Base-by-base conservation (phyloP, 164 flowering plant genomes). In the Vitis amurensis region DNA sequence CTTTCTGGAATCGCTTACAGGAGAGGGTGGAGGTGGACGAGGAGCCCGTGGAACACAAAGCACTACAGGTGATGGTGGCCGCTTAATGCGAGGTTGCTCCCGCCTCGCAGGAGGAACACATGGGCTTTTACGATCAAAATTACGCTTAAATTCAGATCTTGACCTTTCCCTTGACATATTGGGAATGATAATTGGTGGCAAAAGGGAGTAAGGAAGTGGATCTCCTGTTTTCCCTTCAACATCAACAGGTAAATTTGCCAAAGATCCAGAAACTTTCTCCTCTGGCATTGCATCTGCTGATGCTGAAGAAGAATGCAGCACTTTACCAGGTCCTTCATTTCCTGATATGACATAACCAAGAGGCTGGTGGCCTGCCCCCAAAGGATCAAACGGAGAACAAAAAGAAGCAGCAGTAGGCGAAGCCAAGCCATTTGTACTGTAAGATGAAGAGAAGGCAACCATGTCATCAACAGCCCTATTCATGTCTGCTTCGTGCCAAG, bases 61-160 rank as follows among this genome's bases (percentile, higher is more conserved):
- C 55, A 94, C 93, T 16, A 94, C 94, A 69, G 99, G 99, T 59
- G 99, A 94, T 60, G 99, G 99, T 11, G 99, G 98, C 57, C 98
- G 77, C 63, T 91, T 94, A 52, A 94, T 85, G 57, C 88, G 87
- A 84, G 98, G 90, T 37, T 84, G 88, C 47, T 94, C 99, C 50
- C 88, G 78, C 71, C 91, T 80, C 60, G 82, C 68, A 52, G 83
- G 90, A 70, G 92, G 91, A 69, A 92, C 77, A 79, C 93, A 86
- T 8, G 97, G 95, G 74, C 97, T 91, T 79, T 79, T 91, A 67
- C 59, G 85, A 61, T 85, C 92, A 79, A 78, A 86, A 74, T 77
- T 73, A 66, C 79, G 83, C 82, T 83, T 87, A 68, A 87, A 89
- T 31, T 91, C 98, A 61, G 94, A 85, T 66, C 88, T 82, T 71